Conservation (phyloP, 129 eudicot genomes). For the Deinandra increscens region DNA sequence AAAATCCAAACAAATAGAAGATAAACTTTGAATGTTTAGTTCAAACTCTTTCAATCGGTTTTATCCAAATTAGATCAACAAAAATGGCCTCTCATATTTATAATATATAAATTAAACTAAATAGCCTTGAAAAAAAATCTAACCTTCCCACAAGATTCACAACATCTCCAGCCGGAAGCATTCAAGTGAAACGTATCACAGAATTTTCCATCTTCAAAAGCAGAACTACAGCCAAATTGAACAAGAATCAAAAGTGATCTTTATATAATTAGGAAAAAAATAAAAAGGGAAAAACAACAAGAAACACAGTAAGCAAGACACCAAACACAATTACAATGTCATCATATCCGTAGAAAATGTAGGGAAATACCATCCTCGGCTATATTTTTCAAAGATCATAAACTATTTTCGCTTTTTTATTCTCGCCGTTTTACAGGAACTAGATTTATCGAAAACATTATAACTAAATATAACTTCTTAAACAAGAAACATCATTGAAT, state of each 20-base stretch:
- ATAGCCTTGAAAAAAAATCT: constrained; percentile 11
- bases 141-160: constrained; percentile 89
- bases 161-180: constrained; percentile 82
- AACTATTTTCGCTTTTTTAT: constrained; percentile 7
- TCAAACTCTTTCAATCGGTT: no score
- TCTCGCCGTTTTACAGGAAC: not conserved
- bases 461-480: not conserved
- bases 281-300: not conserved
- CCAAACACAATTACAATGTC: not conserved
- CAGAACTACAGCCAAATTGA: constrained; percentile 47
- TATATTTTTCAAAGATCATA: constrained; percentile 9
- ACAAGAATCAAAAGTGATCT: not conserved
- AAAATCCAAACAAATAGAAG: no score
- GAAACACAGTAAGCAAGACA: not conserved
- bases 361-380: not conserved
- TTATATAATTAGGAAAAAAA: constrained; percentile 6
- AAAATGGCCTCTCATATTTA: not conserved
- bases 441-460: constrained; percentile 8
- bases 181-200: constrained; percentile 74
- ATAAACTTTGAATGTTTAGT: no score
- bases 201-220: constrained; percentile 70
- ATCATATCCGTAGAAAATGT: not conserved
- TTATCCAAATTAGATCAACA: no score
- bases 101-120: constrained; percentile 5
- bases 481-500: constrained; percentile 19